Evolutionary conservation across 2,329 filamentous ascomycete genomes (phyloP), one percentile per base, ranked within the genome.

Genomic region (Fusarium camptoceras): DNA sequence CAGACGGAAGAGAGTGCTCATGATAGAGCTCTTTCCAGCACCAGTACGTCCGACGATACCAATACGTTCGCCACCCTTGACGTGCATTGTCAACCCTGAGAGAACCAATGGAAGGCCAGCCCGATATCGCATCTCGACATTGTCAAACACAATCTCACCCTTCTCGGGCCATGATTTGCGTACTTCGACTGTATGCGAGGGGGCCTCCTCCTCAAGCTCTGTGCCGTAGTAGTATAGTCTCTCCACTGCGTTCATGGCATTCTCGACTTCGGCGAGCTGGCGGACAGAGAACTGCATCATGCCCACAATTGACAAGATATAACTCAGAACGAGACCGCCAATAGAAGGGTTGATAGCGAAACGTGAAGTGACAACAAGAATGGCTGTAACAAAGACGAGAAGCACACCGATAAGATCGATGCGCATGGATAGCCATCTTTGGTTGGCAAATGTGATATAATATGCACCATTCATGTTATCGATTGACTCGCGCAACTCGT

Each of bases 231-330:
- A 94, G 78, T 94, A 90, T 34, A 98, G 85, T 51, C 96, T 91
- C 81, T 98, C 95, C 0, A 97, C 96, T 0, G 94, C 91, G 78
- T 98, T 98, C 95, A 98, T 98, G 77, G 94, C 94, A 81, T 98
- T 98, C 80, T 98, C 95, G 11, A 98, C 94, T 79, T 98, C 95
- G 27, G 95, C 95, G 10, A 98, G 86, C 80, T 98, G 95, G 20
- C 96, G 89, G 20, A 98, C 93, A 1, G 94, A 95, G 80, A 98
- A 98, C 77, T 98, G 95, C 70, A 98, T 91, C 92, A 98, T 94
- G 79, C 97, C 93, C 20, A 97, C 94, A 75, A 98, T 97, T 16
- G 91, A 88, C 20, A 99, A 86, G 76, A 98, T 97, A 80, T 98
- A 98, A 48, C 92, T 96, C 24, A 99, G 86, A 0, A 98, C 94